Evolutionary conservation across 495 filamentous ascomycete genomes (phyloP).

Genomic region (Rhypophila decipiens): DNA sequence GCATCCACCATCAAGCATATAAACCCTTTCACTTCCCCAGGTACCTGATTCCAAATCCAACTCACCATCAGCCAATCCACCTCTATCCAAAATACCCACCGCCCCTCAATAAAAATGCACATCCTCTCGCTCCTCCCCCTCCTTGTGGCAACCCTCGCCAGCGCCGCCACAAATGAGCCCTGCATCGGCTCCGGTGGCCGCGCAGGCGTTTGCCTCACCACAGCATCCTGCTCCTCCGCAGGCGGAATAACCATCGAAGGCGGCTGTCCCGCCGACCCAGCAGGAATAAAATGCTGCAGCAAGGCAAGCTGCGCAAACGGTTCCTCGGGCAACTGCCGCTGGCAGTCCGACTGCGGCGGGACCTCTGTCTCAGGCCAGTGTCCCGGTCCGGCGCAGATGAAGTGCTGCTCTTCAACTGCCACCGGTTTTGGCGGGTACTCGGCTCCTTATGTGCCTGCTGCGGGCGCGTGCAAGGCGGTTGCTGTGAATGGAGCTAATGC

Average conservation of each 20-base stretch:
- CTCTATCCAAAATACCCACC: too few species aligned
- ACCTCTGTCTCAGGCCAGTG: slow-evolving; percentile 22
- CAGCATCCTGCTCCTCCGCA: slow-evolving; percentile 17
- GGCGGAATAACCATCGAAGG: slow-evolving; percentile 28
- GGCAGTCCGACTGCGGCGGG: slow-evolving; percentile 28
- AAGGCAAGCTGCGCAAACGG: slow-evolving; percentile 28
- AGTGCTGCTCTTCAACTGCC: slow-evolving; percentile 29
- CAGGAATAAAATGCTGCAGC: slow-evolving; percentile 36
- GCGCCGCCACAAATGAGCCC: slow-evolving; percentile 32
- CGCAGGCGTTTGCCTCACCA: slow-evolving; percentile 29
- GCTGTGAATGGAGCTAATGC: slow-evolving; percentile 27
- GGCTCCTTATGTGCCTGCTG: slow-evolving; percentile 24
- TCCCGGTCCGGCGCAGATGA: slow-evolving; percentile 31
- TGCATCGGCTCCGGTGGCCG: slow-evolving; percentile 26
- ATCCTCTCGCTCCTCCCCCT: too few species aligned
- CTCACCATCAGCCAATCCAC: too few species aligned
- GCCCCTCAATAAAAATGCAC: too few species aligned
- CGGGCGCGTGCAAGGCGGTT: slow-evolving; percentile 28
- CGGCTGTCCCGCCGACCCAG: slow-evolving; percentile 29
- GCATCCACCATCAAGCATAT: too few species aligned
- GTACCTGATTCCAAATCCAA: too few species aligned
- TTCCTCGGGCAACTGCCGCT: slow-evolving; percentile 35
- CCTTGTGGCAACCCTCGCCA: too few species aligned
- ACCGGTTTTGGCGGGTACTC: slow-evolving; percentile 25
- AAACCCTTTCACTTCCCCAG: too few species aligned